Evolutionary conservation across 2,329 filamentous ascomycete genomes (phyloP).

Genomic region (Dactylellina parvicollis): DNA sequence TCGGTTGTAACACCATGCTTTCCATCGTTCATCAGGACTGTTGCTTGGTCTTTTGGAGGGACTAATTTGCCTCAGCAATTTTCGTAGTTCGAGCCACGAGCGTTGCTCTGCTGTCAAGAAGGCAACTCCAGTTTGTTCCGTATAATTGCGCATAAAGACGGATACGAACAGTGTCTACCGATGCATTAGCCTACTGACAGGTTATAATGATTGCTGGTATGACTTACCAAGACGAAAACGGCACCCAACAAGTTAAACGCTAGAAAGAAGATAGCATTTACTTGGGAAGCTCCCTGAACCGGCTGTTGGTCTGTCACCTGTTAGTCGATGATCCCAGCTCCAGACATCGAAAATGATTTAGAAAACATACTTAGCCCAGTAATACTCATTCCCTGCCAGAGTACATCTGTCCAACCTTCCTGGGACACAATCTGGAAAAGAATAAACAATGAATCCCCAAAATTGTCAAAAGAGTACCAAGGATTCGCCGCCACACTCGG

Average conservation of each 20-base stretch:
- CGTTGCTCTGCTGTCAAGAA: slow-evolving; percentile 95
- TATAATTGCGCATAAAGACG: slow-evolving; percentile 99
- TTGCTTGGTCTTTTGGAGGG: slow-evolving; percentile 91
- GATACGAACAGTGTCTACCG: slow-evolving; percentile 86
- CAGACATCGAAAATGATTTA: neutral
- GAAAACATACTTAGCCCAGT: slow-evolving; percentile 70
- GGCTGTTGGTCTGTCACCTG: slow-evolving; percentile 70
- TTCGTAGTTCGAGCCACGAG: slow-evolving; percentile 94
- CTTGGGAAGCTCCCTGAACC: slow-evolving; percentile 73
- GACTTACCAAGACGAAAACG: slow-evolving; percentile 79
- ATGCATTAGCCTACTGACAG: neutral
- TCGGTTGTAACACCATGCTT: slow-evolving; percentile 92
- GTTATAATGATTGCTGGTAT: neutral
- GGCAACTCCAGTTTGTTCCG: slow-evolving; percentile 95
- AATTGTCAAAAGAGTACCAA: slow-evolving; percentile 93
- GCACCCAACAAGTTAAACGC: slow-evolving; percentile 95
- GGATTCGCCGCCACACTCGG: slow-evolving; percentile 83
- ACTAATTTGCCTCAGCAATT: slow-evolving; percentile 88
- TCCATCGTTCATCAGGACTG: slow-evolving; percentile 79
- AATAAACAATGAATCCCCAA: slow-evolving; percentile 91
- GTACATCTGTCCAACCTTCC: slow-evolving; percentile 97
- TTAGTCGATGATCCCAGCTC: slow-evolving; percentile 9
- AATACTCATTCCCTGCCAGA: slow-evolving; percentile 83
- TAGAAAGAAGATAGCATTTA: slow-evolving; percentile 93
- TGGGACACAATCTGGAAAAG: slow-evolving; percentile 99